Conservation (phyloP, 306 rosid genomes). For the Luffa aegyptiaca region DNA sequence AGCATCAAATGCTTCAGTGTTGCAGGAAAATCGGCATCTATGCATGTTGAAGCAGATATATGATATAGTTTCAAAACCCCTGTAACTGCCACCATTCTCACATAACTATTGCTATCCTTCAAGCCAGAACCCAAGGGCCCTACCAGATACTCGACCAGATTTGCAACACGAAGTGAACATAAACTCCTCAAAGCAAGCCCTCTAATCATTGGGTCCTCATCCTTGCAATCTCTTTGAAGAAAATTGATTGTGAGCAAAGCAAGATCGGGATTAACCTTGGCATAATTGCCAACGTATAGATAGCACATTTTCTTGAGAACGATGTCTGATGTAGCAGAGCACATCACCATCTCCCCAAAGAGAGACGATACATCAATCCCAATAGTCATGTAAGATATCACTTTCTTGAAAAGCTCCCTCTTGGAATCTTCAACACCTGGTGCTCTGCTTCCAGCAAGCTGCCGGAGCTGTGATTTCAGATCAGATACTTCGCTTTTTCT, state of each 20-base stretch:
- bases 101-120: constrained; percentile 81
- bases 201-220: constrained; percentile 89
- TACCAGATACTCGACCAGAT: constrained; percentile 93
- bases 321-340: constrained; percentile 88
- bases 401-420: constrained; percentile 97
- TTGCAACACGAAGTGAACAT: constrained; percentile 78
- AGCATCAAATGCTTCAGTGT: constrained; percentile 82
- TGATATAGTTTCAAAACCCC: constrained; percentile 92
- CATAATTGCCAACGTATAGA: constrained; percentile 91
- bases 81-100: constrained; percentile 78
- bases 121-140: constrained; percentile 92
- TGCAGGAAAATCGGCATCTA: constrained; percentile 82
- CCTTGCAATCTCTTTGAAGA: constrained; percentile 99
- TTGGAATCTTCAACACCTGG: constrained; percentile 94
- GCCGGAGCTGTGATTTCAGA: constrained; percentile 88
- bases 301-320: constrained; percentile 97
- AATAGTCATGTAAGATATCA: constrained; percentile 90
- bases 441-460: constrained; percentile 96
- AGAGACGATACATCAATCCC: constrained; percentile 89
- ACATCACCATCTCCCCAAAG: constrained; percentile 99
- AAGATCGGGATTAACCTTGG: constrained; percentile 91
- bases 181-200: constrained; percentile 95
- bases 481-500: constrained; percentile 98
- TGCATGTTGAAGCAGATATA: constrained; percentile 84
- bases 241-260: constrained; percentile 93